Evolutionary conservation across 1,284 basidiomycete genomes (phyloP).

Genomic region (Sutorius eximius): DNA sequence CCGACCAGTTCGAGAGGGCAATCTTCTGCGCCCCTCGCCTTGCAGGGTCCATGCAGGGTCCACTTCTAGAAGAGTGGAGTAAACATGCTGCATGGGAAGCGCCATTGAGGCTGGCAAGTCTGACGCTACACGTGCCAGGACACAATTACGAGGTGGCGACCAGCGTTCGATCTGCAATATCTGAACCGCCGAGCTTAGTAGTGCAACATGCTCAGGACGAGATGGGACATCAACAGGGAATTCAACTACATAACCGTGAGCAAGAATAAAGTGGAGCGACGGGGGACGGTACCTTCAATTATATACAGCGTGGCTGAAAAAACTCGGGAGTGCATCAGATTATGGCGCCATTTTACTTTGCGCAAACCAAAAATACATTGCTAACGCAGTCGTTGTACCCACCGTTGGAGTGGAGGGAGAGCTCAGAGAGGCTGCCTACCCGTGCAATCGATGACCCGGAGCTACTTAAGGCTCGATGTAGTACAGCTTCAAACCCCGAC

Average conservation of each 20-base stretch:
- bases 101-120: neutral
- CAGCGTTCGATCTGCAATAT: neutral
- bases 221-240: neutral
- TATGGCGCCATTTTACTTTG: too few species aligned
- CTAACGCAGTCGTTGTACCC: too few species aligned
- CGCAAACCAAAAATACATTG: too few species aligned
- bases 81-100: neutral
- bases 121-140: neutral
- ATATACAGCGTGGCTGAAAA: neutral
- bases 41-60: neutral
- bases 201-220: neutral
- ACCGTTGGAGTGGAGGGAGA: too few species aligned
- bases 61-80: neutral
- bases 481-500: neutral
- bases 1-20: neutral
- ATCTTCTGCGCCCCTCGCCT: too few species aligned
- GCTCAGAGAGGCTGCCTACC: too few species aligned
- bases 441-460: too few species aligned
- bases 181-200: neutral
- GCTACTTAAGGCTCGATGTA: too few species aligned
- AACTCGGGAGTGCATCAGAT: too few species aligned
- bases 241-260: neutral
- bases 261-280: neutral
- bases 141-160: neutral
- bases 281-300: neutral